These are phyloP conservation scores for Apium graveolens DNA, from an alignment of 129 eudicot genomes.

Conservation along the genomic window DNA sequence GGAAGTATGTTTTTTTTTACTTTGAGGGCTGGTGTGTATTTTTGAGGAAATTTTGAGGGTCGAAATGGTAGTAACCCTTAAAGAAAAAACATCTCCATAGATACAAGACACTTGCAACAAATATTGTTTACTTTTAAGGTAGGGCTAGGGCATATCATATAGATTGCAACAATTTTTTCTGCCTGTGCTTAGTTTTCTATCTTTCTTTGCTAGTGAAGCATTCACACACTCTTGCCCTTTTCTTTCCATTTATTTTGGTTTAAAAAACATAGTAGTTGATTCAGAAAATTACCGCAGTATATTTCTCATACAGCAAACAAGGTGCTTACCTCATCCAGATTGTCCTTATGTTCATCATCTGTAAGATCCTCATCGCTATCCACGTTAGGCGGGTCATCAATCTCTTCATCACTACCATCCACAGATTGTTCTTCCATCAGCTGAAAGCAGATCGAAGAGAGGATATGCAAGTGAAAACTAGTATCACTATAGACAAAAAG, in stretches of 20 bases:
- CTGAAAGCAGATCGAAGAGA: slow-evolving; percentile 21
- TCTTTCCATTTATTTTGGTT: background rate
- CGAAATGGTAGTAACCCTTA: no score
- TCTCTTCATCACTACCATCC: slow-evolving; percentile 74
- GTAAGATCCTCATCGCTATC: slow-evolving; percentile 76
- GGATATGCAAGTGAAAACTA: background rate
- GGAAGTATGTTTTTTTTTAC: no score
- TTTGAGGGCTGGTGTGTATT: no score
- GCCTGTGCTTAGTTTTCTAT: background rate
- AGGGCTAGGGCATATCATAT: background rate
- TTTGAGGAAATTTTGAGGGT: no score
- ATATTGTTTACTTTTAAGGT: background rate
- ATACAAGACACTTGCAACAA: background rate
- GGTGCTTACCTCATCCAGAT: slow-evolving; percentile 62
- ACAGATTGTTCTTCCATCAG: slow-evolving; percentile 53
- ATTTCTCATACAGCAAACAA: background rate
- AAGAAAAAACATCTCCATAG: background rate
- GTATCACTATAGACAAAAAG: background rate
- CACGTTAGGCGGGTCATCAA: slow-evolving; percentile 52
- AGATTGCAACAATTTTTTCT: background rate
- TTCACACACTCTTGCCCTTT: background rate
- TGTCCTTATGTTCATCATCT: slow-evolving; percentile 33
- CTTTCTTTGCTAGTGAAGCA: background rate
- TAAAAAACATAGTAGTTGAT: background rate
- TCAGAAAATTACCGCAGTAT: background rate